These are phyloP conservation scores for Ceratobasidium sp. DNA, from an alignment of 1,284 basidiomycete species.

Conservation along the genomic window DNA sequence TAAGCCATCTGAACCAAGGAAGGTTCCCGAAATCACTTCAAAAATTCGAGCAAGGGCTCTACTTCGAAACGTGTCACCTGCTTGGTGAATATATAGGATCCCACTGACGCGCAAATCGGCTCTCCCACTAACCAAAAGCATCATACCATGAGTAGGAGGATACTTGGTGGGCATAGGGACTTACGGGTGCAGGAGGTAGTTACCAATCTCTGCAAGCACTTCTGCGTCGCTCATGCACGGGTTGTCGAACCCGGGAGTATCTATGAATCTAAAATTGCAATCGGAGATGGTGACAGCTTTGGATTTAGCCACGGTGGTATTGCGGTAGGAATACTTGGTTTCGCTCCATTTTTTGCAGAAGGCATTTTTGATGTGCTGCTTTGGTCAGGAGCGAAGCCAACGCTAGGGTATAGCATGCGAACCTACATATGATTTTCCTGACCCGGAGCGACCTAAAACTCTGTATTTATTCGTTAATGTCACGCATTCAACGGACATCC, in stretches of 20 bases:
- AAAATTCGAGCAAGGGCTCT: not conserved
- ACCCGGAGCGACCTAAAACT: conserved; percentile 9
- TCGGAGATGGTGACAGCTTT: not conserved
- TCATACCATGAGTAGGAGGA: not conserved
- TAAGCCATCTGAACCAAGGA: conserved; percentile 24
- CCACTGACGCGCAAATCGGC: not conserved
- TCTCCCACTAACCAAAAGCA: not conserved
- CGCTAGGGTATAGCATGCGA: no score
- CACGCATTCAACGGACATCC: not conserved
- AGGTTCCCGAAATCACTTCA: not conserved
- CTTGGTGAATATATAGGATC: conserved; percentile 22
- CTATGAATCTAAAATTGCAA: conserved; percentile 4
- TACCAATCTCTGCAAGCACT: not conserved
- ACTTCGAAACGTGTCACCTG: conserved; percentile 7
- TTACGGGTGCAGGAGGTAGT: conserved; percentile 11
- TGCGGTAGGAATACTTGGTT: no score
- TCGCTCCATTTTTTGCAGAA: not conserved
- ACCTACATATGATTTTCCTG: conserved; percentile 23
- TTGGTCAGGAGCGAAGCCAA: not conserved
- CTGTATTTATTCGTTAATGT: not conserved
- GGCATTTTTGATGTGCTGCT: conserved; percentile 15
- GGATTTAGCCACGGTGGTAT: not conserved
- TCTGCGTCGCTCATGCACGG: not conserved
- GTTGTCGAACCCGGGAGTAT: conserved; percentile 36
- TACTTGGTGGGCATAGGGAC: not conserved